These are phyloP conservation scores for Fusarium poae DNA, from an alignment of 2,329 filamentous ascomycete genomes.

Conservation along the genomic window DNA sequence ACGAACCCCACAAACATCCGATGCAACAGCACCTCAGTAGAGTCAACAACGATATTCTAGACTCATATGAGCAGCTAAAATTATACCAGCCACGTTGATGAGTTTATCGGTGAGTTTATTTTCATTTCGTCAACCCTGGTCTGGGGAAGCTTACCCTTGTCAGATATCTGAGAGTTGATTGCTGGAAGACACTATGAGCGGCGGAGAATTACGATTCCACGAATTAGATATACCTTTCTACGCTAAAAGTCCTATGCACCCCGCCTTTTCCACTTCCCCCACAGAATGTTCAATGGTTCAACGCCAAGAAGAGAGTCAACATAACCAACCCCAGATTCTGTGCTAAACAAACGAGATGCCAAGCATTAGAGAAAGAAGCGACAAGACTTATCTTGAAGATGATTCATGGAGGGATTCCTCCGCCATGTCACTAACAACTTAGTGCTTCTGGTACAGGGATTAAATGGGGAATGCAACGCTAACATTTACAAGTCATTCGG, in stretches of 20 bases:
- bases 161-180: fast-evolving
- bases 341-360: background rate
- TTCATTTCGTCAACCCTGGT: background rate
- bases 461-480: background rate
- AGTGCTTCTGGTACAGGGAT: background rate
- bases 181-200: fast-evolving
- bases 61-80: background rate
- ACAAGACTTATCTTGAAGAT: background rate
- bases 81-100: background rate
- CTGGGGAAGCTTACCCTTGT: background rate
- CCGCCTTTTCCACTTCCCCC: conserved; percentile 18
- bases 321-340: conserved; percentile 12
- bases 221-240: background rate
- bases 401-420: conserved; percentile 23
- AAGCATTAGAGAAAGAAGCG: background rate
- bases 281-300: conserved; percentile 5
- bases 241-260: background rate
- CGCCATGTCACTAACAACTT: background rate
- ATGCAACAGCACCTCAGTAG: background rate
- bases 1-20: background rate
- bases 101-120: conserved; percentile 9
- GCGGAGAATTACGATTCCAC: background rate
- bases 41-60: too few relatives aligned
- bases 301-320: background rate
- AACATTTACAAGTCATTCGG: background rate